Evolutionary conservation across 140 eudicot species (phyloP).

Genomic region (Anethum foeniculum): DNA sequence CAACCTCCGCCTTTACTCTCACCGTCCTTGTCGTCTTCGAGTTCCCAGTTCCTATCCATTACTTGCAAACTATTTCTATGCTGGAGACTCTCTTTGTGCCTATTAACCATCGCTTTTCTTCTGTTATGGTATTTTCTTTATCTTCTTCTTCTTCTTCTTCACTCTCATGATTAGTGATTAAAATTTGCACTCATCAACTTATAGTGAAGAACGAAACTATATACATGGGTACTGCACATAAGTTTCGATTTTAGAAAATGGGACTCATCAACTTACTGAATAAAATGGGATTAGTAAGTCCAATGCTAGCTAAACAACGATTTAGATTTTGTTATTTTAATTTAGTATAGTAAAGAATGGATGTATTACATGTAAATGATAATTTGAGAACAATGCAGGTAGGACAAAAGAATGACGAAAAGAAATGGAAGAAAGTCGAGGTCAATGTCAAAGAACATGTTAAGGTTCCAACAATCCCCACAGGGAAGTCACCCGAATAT

Average conservation of each 20-base stretch:
- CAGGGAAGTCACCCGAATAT: constrained; percentile 29
- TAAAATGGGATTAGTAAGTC: too few species aligned
- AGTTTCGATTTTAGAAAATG: too few species aligned
- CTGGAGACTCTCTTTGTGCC: background rate
- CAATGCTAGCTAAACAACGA: too few species aligned
- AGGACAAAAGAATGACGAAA: constrained; percentile 33
- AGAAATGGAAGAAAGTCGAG: constrained; percentile 53
- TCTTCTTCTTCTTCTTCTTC: background rate
- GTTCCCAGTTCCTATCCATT: background rate
- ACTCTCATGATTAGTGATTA: background rate
- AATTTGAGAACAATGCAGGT: constrained; percentile 21
- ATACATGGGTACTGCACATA: too few species aligned
- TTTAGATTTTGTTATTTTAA: too few species aligned
- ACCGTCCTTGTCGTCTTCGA: background rate
- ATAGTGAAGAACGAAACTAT: too few species aligned
- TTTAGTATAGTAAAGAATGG: too few species aligned
- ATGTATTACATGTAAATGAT: too few species aligned
- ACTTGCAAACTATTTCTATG: background rate
- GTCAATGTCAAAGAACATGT: constrained; percentile 45
- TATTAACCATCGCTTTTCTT: background rate
- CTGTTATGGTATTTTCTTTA: background rate
- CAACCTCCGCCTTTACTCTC: background rate
- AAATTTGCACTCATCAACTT: too few species aligned
- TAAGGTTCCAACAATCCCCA: constrained; percentile 31
- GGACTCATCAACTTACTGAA: too few species aligned